Evolutionary conservation across 208 protist genomes (phyloP).

Genomic region (Sergeia podlipaevii): DNA sequence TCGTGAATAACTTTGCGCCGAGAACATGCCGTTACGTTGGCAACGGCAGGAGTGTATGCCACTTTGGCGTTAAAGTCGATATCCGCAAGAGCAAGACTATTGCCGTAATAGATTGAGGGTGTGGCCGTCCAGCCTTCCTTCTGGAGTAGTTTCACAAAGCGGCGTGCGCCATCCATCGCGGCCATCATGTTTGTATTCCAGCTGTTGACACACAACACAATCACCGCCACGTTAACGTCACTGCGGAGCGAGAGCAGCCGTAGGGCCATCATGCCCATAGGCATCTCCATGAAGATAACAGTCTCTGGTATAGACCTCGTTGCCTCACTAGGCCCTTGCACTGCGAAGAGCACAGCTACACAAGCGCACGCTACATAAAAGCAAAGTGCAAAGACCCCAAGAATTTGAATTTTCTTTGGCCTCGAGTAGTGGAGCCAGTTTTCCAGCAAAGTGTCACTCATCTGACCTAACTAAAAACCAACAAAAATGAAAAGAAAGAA

Average conservation of each 20-base stretch:
- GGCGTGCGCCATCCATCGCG: slow-evolving; percentile 15
- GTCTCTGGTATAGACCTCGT: slow-evolving; percentile 15
- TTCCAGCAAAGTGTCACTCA: no score
- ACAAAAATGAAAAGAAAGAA: no score
- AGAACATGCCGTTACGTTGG: slow-evolving; percentile 12
- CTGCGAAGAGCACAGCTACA: slow-evolving; percentile 66
- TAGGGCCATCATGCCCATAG: slow-evolving; percentile 48
- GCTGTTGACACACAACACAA: slow-evolving; percentile 45
- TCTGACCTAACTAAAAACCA: no score
- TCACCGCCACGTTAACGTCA: slow-evolving; percentile 52
- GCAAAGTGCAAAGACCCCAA: slow-evolving; percentile 40
- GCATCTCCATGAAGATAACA: slow-evolving; percentile 72
- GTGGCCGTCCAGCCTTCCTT: slow-evolving; percentile 31
- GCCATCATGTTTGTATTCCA: slow-evolving; percentile 33
- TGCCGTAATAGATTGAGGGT: slow-evolving; percentile 48
- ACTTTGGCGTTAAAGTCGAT: no score
- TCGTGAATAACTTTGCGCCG: slow-evolving; percentile 3
- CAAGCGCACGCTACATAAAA: slow-evolving; percentile 60
- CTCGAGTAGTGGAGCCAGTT: slow-evolving; percentile 52
- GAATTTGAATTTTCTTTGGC: slow-evolving; percentile 58
- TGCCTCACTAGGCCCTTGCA: slow-evolving; percentile 46
- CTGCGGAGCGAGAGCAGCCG: slow-evolving; percentile 62
- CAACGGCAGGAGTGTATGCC: no score
- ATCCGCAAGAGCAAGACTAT: slow-evolving; percentile 21
- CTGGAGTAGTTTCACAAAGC: slow-evolving; percentile 31